These are phyloP conservation scores for Lactarius indigo DNA, from an alignment of 768 basidiomycete genomes.

Conservation along the genomic window DNA sequence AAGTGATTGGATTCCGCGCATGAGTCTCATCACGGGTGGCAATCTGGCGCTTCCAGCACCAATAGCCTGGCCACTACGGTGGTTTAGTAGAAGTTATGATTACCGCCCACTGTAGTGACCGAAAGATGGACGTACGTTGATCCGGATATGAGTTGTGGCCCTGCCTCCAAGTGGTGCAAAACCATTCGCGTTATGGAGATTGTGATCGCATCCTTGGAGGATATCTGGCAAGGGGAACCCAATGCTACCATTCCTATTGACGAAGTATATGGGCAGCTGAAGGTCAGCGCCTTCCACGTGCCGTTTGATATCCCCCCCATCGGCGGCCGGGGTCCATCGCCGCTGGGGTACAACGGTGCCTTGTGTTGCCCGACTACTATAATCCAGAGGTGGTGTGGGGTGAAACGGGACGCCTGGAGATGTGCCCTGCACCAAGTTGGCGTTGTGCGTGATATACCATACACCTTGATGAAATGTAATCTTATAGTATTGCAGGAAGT, in stretches of 20 bases:
- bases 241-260: neutral
- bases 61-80: constrained; percentile 14
- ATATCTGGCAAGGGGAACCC: constrained; percentile 9
- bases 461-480: neutral
- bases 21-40: constrained; percentile 1
- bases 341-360: constrained; percentile 13
- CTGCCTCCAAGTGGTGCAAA: neutral
- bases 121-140: neutral
- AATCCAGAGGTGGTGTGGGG: constrained; percentile 1
- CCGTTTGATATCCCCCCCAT: constrained; percentile 5
- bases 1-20: neutral
- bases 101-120: neutral
- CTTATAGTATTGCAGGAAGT: neutral
- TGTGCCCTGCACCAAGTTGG: neutral
- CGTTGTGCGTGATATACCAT: constrained; percentile 5
- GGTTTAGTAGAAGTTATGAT: neutral
- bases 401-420: neutral
- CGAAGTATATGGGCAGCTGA: constrained; percentile 11
- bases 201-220: constrained; percentile 1
- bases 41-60: constrained; percentile 6
- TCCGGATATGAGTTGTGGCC: neutral
- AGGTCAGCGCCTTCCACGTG: neutral
- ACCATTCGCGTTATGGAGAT: neutral
- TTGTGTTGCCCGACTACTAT: neutral
- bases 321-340: constrained; percentile 13